A percentile compares a stretch with the other conserved stretches of the same genome.
Conservation (phyloP, 2,329 filamentous ascomycete species). For the Ilyonectria mors-panacis region DNA sequence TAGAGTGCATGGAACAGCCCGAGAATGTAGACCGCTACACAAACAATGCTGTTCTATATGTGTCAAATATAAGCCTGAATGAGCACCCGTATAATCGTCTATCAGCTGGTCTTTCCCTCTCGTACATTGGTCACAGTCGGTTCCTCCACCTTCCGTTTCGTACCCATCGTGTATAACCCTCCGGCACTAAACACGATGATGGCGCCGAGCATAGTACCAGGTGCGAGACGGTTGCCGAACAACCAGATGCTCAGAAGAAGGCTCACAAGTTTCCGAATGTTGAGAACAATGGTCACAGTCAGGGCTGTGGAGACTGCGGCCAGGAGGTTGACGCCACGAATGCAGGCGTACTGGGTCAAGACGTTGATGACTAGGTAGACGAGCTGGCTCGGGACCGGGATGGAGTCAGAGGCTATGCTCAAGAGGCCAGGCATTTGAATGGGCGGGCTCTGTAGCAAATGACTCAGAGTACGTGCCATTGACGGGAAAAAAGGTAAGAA, state of each 20-base stretch:
- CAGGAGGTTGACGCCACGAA: constrained; percentile 95
- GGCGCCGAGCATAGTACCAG: constrained; percentile 85
- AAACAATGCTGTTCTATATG: constrained; percentile 29
- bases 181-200: constrained; percentile 90
- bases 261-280: constrained; percentile 94
- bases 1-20: neutral
- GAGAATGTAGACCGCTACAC: neutral
- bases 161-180: constrained; percentile 89
- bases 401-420: constrained; percentile 24
- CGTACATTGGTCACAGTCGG: constrained; percentile 26
- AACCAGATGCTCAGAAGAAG: constrained; percentile 92
- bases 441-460: constrained; percentile 75
- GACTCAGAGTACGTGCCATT: constrained; percentile 74
- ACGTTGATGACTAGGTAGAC: constrained; percentile 83
- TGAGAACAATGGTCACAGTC: constrained; percentile 96
- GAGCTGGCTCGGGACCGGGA: constrained; percentile 75
- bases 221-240: constrained; percentile 87
- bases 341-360: constrained; percentile 93
- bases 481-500: constrained; percentile 81
- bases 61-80: constrained; percentile 14
- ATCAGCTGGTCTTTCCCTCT: constrained; percentile 40
- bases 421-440: constrained; percentile 55
- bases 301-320: constrained; percentile 90
- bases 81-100: neutral
- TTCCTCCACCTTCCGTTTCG: constrained; percentile 47